A percentile compares a stretch with the other conserved stretches of the same genome.
These are phyloP conservation scores for Geotrichum aggregatum DNA, from an alignment of 1,139 yeast genomes.

Conservation along the genomic window DNA sequence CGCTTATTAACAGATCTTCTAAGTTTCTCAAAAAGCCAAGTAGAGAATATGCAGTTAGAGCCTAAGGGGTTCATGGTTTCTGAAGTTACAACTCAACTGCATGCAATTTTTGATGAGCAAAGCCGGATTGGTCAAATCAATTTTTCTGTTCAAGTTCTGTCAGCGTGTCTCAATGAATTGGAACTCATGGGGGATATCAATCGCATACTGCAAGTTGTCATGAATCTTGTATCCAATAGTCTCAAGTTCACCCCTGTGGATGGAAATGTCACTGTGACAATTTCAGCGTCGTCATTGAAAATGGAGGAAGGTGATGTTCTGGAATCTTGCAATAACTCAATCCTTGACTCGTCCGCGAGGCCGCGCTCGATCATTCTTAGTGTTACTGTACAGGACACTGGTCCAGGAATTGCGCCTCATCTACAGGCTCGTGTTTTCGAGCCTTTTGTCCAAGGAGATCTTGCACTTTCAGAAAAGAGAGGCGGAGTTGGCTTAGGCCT, in stretches of 20 bases:
- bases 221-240: conserved; percentile 87
- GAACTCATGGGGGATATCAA: conserved; percentile 83
- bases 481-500: conserved; percentile 94
- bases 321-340: neutral
- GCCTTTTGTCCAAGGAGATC: conserved; percentile 93
- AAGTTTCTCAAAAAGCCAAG: conserved; percentile 79
- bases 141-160: conserved; percentile 45
- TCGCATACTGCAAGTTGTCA: conserved; percentile 83
- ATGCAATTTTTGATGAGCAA: conserved; percentile 81
- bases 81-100: conserved; percentile 77
- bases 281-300: conserved; percentile 30
- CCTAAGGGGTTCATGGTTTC: conserved; percentile 67
- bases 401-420: conserved; percentile 83
- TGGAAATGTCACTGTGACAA: conserved; percentile 69
- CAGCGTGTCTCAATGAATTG: conserved; percentile 38
- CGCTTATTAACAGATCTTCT: conserved; percentile 82
- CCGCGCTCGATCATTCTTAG: neutral
- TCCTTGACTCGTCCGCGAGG: neutral
- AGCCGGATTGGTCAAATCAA: conserved; percentile 71
- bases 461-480: conserved; percentile 75
- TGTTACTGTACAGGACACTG: conserved; percentile 65
- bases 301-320: neutral
- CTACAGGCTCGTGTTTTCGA: conserved; percentile 82
- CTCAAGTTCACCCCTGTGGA: conserved; percentile 88
- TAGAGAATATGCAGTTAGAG: conserved; percentile 70